A percentile compares a stretch with the other conserved stretches of the same genome.
Evolutionary conservation across 2,329 filamentous ascomycete genomes (phyloP).

Genomic region (Colletotrichum horii): DNA sequence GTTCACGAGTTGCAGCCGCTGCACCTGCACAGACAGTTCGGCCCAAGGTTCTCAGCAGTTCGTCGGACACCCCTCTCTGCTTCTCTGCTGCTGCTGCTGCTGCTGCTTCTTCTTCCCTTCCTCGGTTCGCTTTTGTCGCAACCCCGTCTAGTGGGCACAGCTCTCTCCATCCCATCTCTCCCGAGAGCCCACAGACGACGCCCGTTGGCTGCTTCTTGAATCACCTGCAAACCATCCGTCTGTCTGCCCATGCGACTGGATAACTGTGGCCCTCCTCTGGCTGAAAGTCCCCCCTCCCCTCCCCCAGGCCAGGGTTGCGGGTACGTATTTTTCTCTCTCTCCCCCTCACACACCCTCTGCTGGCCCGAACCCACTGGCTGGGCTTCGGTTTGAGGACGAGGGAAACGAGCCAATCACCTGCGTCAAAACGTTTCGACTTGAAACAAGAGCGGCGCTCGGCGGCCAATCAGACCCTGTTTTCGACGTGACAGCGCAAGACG

Average conservation of each 20-base stretch:
- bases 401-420: slow-evolving; percentile 9
- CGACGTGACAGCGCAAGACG: slow-evolving; percentile 15
- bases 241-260: background rate
- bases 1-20: background rate
- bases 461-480: slow-evolving; percentile 13
- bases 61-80: background rate
- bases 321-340: background rate
- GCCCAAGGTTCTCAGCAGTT: background rate
- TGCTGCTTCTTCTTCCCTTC: background rate
- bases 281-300: background rate
- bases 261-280: background rate
- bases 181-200: background rate
- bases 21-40: background rate
- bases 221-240: slow-evolving; percentile 6
- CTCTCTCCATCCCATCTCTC: background rate
- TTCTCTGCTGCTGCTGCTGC: background rate
- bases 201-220: background rate
- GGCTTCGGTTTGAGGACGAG: slow-evolving; percentile 12
- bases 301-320: background rate
- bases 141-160: background rate
- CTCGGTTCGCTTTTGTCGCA: background rate
- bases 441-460: slow-evolving; percentile 10
- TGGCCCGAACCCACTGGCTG: slow-evolving; percentile 1
- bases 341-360: background rate
- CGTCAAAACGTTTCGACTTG: background rate